Evolutionary conservation across 192 early-diverging fungal genomes (phyloP), one percentile per base, ranked within the genome.

Genomic region (Coemansia sp.): DNA sequence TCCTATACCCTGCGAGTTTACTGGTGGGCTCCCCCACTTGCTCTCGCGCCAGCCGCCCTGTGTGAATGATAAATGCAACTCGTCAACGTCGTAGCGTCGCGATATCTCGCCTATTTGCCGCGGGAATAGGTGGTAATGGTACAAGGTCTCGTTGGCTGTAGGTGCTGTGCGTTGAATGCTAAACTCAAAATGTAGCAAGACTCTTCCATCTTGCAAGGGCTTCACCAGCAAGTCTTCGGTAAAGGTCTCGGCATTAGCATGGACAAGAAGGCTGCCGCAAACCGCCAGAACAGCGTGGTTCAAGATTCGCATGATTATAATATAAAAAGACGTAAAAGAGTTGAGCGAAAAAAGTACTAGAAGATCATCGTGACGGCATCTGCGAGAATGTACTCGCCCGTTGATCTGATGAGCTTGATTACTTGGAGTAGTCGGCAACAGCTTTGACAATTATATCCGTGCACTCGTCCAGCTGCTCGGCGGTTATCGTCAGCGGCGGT

Each of bases 401-500:
- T 7, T 38, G 36, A 38, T 38, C 36, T 8, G 6, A 38, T 38
- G 6, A 38, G 36, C 36, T 20, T 12, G 27, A 31, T 18, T 46
- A 73, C 71, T 73, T 53, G 27, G 73, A 76, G 40, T 73, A 84
- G 22, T 97, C 97, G 33, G 75, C 71, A 50, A 99, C 80, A n/a
- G 90, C 90, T 29, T 84, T 70, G 55, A 87, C 89, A 73, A 99
- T 96, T 52, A 96, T 94, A 16, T 87, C 80, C 22, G 92, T 88
- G 69, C 93, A 93, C 29, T 90, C 75, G 78, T 89, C 82, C 22
- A 99, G 87, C 78, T 99, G 91, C 69, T 90, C 90, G 62, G 96
- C 94, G n/a, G 91, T 94, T 72, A 99, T 99, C 82, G 89, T 92
- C 63, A 99, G 89, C 67, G 95, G 94, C 53, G 97, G 97, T 2